Base-by-base conservation (phyloP, 2,329 filamentous ascomycete genomes). In the Arachnopeziza araneosa region DNA sequence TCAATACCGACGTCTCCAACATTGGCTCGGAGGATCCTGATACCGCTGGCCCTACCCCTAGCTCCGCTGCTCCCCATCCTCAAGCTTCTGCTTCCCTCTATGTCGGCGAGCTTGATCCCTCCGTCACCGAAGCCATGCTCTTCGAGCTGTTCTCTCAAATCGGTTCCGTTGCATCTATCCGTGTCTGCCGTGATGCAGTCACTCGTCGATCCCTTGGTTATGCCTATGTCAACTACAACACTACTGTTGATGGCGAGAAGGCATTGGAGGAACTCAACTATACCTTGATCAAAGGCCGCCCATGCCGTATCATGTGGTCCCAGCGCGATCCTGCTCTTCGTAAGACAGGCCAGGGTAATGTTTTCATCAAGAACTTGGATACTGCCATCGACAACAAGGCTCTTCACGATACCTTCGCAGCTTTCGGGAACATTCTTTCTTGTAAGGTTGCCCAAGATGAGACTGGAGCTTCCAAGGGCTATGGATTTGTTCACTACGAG, bases 251-350 rank as follows among this genome's bases (percentile, higher is more conserved):
- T 76, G 95, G 95, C 72, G 95, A 99, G 84, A 96, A 96, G 80
- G 95, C 95, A 72, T 88, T 99, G 64, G 95, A 99, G 81, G 95
- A 99, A 80, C 86, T 99, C 71, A 99, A 99, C 87, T 99, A 99
- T 84, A 99, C 95, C 66, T 83, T 97, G 72, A 98, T 99, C 83
- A 98, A 98, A 86, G 93, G 93, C 72, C 92, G 90, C 75, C 93
- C 95, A 63, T 99, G 95, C 89, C 93, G 95, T 74, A 99, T 99
- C 81, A 99, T 99, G 95, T 99, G 95, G 95, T 99, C 95, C 67
- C 95, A 99, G 85, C 95, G 95, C 77, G 95, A 99, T 79, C 95
- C 95, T 68, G 93, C 93, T 76, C 88, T 99, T 72, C 95, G 95
- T 82, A 99, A 99, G 88, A 99, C 92, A 70, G 95, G 95, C 68